Base-by-base conservation (phyloP, 2,329 filamentous ascomycete genomes). In the Monosporascus sp. region DNA sequence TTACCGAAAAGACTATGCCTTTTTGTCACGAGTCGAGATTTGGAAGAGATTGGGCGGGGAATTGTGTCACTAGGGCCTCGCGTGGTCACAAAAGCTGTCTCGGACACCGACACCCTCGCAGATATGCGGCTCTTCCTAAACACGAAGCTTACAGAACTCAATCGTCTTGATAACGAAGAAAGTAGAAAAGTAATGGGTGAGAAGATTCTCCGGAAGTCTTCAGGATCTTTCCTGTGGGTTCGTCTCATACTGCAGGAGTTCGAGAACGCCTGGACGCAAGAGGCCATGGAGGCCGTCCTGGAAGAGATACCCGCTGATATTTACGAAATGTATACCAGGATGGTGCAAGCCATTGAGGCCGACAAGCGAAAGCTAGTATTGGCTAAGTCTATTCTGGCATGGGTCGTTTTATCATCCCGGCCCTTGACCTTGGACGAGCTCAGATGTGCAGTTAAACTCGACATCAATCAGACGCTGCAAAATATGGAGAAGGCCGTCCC, bases 221-320 rank as follows among this genome's bases (percentile, higher is more conserved):
- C 54, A 1, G 67, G 66, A 11, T 68, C 63, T 6, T 69, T 69
- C 49, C 62, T 69, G 14, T 69, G 66, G 67, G 55, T 60, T 2
- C 58, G 63, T 3, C 60, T 69, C 5, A 62, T 69, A n/a, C 46
- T 68, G 8, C 57, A 69, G 51, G 63, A 67, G 37, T 61, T 69
- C 17, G 59, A 63, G 49, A 56, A 56, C 31, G 56, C 57, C 2
- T 69, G 61, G 55, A 66, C 62, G 1, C 55, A 62, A 38, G 65
- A 68, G 50, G 60, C 57, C 22, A 68, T 68, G 55, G 60, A 65
- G 16, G 55, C 48, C 9, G 58, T 63, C 9, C 50, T 69, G 22
- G 26, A 52, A 20, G 58, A 65, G n/a, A 55, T 65, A 7, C 67
- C 66, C n/a, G 43, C 50, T 3, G 63, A 59, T 16, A 53, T 69